Base-by-base conservation (phyloP, 768 basidiomycete genomes). In the Omphalotus guepiniiformis region DNA sequence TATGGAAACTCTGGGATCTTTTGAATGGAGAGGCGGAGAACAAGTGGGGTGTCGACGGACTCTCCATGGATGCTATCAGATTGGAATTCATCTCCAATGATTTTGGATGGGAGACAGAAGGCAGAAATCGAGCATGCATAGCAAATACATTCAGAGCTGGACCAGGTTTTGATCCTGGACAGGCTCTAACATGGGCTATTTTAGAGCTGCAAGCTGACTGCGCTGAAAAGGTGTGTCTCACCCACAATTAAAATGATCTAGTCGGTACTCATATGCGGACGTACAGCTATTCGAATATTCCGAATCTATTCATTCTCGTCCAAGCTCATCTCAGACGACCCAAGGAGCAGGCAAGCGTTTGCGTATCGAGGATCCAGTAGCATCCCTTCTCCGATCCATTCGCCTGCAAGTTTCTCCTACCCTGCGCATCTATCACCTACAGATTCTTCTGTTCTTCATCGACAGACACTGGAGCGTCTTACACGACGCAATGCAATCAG, bases 121-220 rank as follows among this genome's bases (percentile, higher is more conserved):
- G 53, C 19, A 61, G 57, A 15, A 46, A 52, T 13, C 48, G 54
- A 12, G 70, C 83, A 3, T 93, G 91, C 53, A 62, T 74, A 21
- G 76, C 82, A 0, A 68, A 62, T 21, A 87, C 87, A 1, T 90
- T 91, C 61, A 71, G 82, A 44, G 75, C 83, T 34, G 91, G 89
- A 4, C 79, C 74, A 70, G 76, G 80, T 54, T 91, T 98, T 56
- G 80, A 81, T 50, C 52, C 72, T 0, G 69, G 61, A 16, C 85
- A 92, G 60, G 88, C 88, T 1, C 63, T 88, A 26, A 73, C 83
- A 0, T 96, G 93, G 93, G 76, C 81, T 5, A 70, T 85, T 5
- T 66, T 93, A 5, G 83, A 92, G 60, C 66, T 94, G 18, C 86
- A 88, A 50, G 87, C 90, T 3, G 88, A 91, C 60, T 87, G 85